Percentiles rank a stretch among this genome's conserved stretches.
Evolutionary conservation across 257 asterid genomes (phyloP).

Genomic region (Solanum boliviense): DNA sequence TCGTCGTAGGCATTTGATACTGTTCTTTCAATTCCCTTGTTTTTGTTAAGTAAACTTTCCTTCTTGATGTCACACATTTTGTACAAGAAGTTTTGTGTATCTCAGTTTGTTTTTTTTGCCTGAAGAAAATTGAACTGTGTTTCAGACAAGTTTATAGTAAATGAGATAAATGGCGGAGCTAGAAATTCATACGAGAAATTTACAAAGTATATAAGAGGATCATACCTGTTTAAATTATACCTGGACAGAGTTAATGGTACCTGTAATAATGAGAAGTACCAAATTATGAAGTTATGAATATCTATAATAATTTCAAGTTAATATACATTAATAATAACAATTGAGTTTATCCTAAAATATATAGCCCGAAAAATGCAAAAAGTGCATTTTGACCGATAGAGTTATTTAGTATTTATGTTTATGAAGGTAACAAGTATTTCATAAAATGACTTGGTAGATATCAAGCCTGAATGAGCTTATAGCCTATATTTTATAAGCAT

Average conservation of each 20-base stretch:
- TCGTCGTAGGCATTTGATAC: constrained; percentile 7
- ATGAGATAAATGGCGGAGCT: neutral
- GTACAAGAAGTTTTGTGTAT: neutral
- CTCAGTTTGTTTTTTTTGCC: neutral
- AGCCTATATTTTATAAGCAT: too few relatives aligned
- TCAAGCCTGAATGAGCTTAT: neutral
- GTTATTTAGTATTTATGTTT: neutral
- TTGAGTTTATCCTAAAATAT: too few relatives aligned
- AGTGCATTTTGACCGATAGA: neutral
- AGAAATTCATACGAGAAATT: neutral
- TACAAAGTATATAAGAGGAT: neutral
- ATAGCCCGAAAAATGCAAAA: neutral
- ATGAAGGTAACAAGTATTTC: too few relatives aligned
- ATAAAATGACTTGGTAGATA: too few relatives aligned
- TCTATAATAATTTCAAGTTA: neutral
- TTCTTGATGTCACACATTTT: neutral
- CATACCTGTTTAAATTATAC: neutral
- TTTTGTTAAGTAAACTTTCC: neutral
- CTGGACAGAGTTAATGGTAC: neutral
- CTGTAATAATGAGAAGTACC: neutral
- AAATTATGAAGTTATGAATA: neutral
- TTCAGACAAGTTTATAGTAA: neutral
- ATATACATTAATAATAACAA: neutral
- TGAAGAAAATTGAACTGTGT: neutral
- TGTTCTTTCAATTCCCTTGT: neutral